phyloP scores from a whole-genome alignment of 257 asterid species.

The Ajuga chamaepitys region DNA sequence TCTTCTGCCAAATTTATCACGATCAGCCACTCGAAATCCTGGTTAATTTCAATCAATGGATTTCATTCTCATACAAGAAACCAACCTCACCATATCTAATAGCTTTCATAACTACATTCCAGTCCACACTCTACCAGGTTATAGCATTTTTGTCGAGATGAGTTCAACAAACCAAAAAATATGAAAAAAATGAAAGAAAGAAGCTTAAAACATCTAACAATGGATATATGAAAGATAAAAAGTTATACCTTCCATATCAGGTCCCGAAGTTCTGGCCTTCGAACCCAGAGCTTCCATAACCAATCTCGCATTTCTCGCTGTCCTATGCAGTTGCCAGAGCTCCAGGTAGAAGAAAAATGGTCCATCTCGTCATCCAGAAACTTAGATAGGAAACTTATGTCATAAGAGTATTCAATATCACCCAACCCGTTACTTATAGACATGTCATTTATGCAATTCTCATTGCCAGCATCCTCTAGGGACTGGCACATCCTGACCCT shows the following conservation, averaged over 20 bases:
- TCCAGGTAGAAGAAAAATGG: conserved; percentile 78
- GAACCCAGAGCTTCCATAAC: conserved; percentile 79
- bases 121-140: background rate
- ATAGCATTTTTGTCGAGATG: background rate
- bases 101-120: conserved; percentile 5
- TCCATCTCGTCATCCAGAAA: conserved; percentile 80
- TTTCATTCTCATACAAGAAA: background rate
- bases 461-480: conserved; percentile 23
- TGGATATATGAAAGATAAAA: conserved; percentile 15
- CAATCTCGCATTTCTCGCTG: conserved; percentile 95
- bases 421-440: conserved; percentile 18
- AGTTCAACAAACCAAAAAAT: conserved; percentile 2
- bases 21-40: background rate
- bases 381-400: conserved; percentile 63
- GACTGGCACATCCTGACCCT: conserved; percentile 38
- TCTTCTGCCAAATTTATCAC: background rate
- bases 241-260: conserved; percentile 83
- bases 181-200: too few species aligned
- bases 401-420: conserved; percentile 59
- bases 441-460: conserved; percentile 19
- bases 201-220: conserved; percentile 12
- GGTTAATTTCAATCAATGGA: background rate
- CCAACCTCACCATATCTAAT: conserved; percentile 8
- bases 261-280: conserved; percentile 65
- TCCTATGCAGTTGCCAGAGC: conserved; percentile 80